Evolutionary conservation across 441 rosid genomes (phyloP).

Genomic region (Aleurites moluccanus): DNA sequence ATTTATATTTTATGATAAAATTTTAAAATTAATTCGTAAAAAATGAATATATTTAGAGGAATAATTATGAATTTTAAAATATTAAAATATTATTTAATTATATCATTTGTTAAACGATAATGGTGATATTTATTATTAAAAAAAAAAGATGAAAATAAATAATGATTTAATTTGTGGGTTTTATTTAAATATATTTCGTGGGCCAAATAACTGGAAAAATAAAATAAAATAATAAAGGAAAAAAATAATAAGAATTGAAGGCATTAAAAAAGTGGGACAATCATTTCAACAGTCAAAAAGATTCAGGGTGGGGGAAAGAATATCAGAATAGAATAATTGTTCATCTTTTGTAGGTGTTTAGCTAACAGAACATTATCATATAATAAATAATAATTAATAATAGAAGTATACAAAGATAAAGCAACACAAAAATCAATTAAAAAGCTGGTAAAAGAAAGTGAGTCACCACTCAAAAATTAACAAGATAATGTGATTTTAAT

Average conservation of each 20-base stretch:
- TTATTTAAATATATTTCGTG: neutral
- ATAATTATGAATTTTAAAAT: too few relatives aligned
- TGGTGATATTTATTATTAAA: too few relatives aligned
- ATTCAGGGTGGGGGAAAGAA: constrained; percentile 13
- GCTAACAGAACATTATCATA: constrained; percentile 23
- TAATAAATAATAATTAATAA: constrained; percentile 9
- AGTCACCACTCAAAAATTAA: constrained; percentile 15
- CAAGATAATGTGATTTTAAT: neutral
- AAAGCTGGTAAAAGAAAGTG: constrained; percentile 20
- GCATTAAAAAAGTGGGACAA: constrained; percentile 30
- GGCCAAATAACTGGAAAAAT: constrained; percentile 13
- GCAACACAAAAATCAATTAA: constrained; percentile 18
- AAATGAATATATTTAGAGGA: too few relatives aligned
- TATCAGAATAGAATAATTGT: constrained; percentile 24
- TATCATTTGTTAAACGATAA: too few relatives aligned
- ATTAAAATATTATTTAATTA: too few relatives aligned
- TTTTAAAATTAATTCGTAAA: too few relatives aligned
- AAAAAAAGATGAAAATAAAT: neutral
- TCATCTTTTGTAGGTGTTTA: constrained; percentile 7
- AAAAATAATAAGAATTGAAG: neutral
- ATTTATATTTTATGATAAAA: too few relatives aligned
- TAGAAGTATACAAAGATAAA: constrained; percentile 8
- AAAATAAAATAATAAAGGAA: neutral
- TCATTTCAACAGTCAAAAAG: constrained; percentile 36
- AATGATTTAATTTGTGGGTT: neutral